Percentiles rank a stretch among this genome's conserved stretches.
These are phyloP conservation scores for Phlebiopsis flavidoalba DNA, from an alignment of 768 basidiomycete species.

Conservation along the genomic window DNA sequence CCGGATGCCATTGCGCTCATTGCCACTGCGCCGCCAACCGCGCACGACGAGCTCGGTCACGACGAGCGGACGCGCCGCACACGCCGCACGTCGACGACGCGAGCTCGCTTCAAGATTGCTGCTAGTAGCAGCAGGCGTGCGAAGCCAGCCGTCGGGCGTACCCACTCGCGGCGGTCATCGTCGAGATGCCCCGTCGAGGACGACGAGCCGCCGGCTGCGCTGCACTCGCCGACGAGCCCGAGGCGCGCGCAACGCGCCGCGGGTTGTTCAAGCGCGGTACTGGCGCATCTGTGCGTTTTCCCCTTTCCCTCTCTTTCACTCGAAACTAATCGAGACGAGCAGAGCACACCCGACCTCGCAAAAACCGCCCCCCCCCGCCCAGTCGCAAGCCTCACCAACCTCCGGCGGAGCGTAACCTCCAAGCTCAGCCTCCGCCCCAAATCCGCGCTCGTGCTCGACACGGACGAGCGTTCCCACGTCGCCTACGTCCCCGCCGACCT, in stretches of 20 bases:
- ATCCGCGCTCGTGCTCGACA: slow-evolving; percentile 15
- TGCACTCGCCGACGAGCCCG: neutral
- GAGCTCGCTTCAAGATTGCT: neutral
- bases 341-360: neutral
- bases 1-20: slow-evolving; percentile 2
- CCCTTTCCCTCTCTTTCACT: neutral
- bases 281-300: neutral
- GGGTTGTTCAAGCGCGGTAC: slow-evolving; percentile 3
- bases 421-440: slow-evolving; percentile 20
- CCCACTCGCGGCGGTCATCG: slow-evolving; percentile 18
- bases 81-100: slow-evolving; percentile 14
- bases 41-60: slow-evolving; percentile 17
- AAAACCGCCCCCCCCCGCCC: slow-evolving; percentile 16
- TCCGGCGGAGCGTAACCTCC: slow-evolving; percentile 42
- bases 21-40: slow-evolving; percentile 23
- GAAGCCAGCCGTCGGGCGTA: no score
- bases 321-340: neutral
- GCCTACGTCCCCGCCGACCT: slow-evolving; percentile 2
- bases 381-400: slow-evolving; percentile 35
- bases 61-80: slow-evolving; percentile 15
- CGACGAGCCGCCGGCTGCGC: neutral
- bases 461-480: slow-evolving; percentile 9
- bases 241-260: neutral
- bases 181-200: slow-evolving; percentile 36
- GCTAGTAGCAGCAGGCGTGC: neutral